A percentile compares a stretch with the other conserved stretches of the same genome.
Evolutionary conservation across 1,139 yeast genomes (phyloP).

Genomic region (Magnusiomyces paraingens): DNA sequence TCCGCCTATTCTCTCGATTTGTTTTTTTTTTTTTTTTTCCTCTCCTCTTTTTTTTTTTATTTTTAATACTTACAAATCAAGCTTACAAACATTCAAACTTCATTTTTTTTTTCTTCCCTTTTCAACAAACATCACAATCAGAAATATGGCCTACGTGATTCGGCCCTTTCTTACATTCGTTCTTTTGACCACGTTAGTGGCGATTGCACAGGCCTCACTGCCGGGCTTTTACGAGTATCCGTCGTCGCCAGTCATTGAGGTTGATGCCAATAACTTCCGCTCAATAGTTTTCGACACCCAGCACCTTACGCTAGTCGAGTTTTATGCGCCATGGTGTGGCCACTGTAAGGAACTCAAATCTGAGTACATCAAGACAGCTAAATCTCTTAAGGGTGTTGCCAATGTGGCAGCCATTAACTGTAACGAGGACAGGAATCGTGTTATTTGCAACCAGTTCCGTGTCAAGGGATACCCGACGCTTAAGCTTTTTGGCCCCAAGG

Average conservation of each 20-base stretch:
- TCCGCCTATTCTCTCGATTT: too few species aligned
- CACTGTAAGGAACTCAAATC: constrained; percentile 70
- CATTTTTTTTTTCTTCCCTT: too few species aligned
- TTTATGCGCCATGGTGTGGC: constrained; percentile 98
- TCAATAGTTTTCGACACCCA: constrained; percentile 60
- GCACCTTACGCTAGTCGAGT: constrained; percentile 78
- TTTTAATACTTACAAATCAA: too few species aligned
- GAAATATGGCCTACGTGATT: too few species aligned
- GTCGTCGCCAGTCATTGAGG: constrained; percentile 46
- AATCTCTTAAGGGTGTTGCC: constrained; percentile 50
- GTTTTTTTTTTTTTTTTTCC: too few species aligned
- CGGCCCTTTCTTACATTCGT: too few species aligned
- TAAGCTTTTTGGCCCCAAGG: constrained; percentile 59
- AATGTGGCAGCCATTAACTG: constrained; percentile 86
- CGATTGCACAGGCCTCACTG: too few species aligned
- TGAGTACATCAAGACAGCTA: constrained; percentile 58
- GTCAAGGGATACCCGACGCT: constrained; percentile 79
- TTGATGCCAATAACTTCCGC: constrained; percentile 50
- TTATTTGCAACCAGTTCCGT: constrained; percentile 59
- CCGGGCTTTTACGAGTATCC: too few species aligned
- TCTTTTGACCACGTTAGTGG: too few species aligned
- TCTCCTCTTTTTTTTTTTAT: too few species aligned
- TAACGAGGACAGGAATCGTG: constrained; percentile 60
- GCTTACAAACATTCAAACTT: too few species aligned
- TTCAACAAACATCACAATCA: too few species aligned